Conservation (phyloP, 2,329 filamentous ascomycete genomes). For the Penicillium glabrum region DNA sequence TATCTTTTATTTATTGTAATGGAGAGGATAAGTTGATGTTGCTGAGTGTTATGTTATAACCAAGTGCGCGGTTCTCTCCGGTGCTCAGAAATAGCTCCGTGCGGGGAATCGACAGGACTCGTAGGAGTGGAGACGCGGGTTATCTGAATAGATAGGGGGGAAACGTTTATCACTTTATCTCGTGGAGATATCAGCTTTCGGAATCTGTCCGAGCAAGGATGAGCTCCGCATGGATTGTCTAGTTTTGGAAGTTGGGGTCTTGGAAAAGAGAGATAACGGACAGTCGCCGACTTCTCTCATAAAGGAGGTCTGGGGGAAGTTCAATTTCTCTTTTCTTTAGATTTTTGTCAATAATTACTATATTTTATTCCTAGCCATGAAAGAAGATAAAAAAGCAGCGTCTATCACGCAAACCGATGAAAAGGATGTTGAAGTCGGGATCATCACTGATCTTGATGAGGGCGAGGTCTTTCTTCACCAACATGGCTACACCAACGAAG, state of each 20-base stretch:
- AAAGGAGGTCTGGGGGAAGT: neutral
- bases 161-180: neutral
- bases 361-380: neutral
- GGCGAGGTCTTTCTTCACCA: conserved; percentile 52
- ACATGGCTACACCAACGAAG: conserved; percentile 45
- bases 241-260: neutral
- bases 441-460: conserved; percentile 45
- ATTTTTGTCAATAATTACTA: neutral
- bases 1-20: neutral
- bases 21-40: neutral
- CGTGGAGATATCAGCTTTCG: conserved; percentile 4
- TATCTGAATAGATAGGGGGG: conserved; percentile 7
- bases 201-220: conserved; percentile 8
- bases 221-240: conserved; percentile 5
- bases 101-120: conserved; percentile 9
- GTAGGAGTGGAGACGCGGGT: conserved; percentile 12
- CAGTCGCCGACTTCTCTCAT: neutral
- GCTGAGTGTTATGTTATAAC: neutral
- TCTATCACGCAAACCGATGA: conserved; percentile 3
- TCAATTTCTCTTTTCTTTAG: neutral
- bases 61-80: conserved; percentile 13
- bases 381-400: conserved; percentile 3
- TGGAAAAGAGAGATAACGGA: neutral
- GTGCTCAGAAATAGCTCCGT: conserved; percentile 18
- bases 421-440: conserved; percentile 24